Percentiles rank a stretch among this genome's conserved stretches.
These are phyloP conservation scores for Colletotrichum tanaceti DNA, from an alignment of 2,329 filamentous ascomycete species.

Conservation along the genomic window DNA sequence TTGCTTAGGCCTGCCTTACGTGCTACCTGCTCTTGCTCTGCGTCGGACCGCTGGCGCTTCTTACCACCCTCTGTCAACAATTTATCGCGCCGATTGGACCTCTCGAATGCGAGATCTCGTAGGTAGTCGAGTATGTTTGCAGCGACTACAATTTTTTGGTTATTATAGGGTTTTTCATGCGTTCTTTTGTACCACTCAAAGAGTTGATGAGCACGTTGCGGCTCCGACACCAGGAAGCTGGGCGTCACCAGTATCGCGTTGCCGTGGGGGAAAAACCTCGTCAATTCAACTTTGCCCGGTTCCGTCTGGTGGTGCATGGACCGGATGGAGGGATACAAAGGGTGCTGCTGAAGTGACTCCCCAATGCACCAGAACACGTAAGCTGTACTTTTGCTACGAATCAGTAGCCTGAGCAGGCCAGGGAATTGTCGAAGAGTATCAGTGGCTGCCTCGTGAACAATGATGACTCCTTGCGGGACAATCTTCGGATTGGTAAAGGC, in stretches of 20 bases:
- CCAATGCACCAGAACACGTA: conserved; percentile 57
- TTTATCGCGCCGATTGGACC: neutral
- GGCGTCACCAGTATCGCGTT: conserved; percentile 54
- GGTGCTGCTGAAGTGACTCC: conserved; percentile 46
- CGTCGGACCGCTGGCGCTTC: neutral
- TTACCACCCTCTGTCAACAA: conserved; percentile 5
- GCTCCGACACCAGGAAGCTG: conserved; percentile 55
- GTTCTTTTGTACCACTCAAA: conserved; percentile 50
- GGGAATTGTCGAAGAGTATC: conserved; percentile 56
- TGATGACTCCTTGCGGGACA: conserved; percentile 48
- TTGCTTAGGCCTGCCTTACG: conserved; percentile 10
- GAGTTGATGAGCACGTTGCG: conserved; percentile 49
- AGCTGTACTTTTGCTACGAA: conserved; percentile 42
- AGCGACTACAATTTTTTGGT: conserved; percentile 47
- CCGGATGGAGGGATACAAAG: conserved; percentile 39
- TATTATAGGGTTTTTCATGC: conserved; percentile 1
- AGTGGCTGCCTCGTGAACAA: conserved; percentile 59
- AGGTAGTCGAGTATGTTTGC: conserved; percentile 48
- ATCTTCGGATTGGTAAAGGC: conserved; percentile 51
- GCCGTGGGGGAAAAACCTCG: conserved; percentile 48
- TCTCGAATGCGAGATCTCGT: conserved; percentile 43
- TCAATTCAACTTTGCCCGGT: conserved; percentile 30
- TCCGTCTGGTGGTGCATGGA: conserved; percentile 17
- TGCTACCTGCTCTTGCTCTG: neutral
- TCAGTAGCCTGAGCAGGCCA: conserved; percentile 50